Conservation (phyloP, 2,329 filamentous ascomycete genomes). For the Venturia asperata region DNA sequence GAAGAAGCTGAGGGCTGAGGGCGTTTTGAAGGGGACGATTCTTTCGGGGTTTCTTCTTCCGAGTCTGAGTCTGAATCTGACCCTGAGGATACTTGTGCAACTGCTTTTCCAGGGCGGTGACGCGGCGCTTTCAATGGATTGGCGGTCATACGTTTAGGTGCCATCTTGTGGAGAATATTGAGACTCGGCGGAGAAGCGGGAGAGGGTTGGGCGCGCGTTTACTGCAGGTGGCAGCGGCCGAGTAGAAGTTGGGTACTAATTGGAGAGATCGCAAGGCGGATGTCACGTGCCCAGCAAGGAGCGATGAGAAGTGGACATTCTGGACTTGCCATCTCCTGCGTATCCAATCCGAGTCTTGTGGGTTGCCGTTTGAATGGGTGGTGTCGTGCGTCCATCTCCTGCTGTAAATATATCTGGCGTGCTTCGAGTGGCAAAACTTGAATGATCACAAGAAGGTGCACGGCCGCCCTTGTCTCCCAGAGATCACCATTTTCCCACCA, state of each 20-base stretch:
- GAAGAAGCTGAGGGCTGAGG: conserved; percentile 39
- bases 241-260: neutral
- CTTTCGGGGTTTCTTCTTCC: conserved; percentile 39
- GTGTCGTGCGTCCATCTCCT: too few species aligned
- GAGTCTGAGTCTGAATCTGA: conserved; percentile 48
- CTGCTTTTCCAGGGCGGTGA: conserved; percentile 76
- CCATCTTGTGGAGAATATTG: neutral
- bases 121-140: conserved; percentile 76
- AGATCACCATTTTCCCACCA: neutral
- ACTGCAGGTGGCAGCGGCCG: neutral
- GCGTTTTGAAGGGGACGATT: conserved; percentile 25
- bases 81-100: conserved; percentile 39
- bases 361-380: too few species aligned
- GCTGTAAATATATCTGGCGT: too few species aligned
- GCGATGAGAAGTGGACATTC: too few species aligned
- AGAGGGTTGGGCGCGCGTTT: neutral
- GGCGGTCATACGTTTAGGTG: conserved; percentile 84
- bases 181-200: neutral
- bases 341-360: too few species aligned
- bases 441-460: neutral
- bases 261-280: too few species aligned
- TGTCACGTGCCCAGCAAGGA: neutral
- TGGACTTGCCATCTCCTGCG: too few species aligned
- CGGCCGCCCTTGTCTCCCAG: neutral
- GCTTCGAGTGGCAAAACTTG: neutral